Evolutionary conservation across 2,329 filamentous ascomycete genomes (phyloP), one percentile per base, ranked within the genome.

Genomic region (Pezicula radicicola): DNA sequence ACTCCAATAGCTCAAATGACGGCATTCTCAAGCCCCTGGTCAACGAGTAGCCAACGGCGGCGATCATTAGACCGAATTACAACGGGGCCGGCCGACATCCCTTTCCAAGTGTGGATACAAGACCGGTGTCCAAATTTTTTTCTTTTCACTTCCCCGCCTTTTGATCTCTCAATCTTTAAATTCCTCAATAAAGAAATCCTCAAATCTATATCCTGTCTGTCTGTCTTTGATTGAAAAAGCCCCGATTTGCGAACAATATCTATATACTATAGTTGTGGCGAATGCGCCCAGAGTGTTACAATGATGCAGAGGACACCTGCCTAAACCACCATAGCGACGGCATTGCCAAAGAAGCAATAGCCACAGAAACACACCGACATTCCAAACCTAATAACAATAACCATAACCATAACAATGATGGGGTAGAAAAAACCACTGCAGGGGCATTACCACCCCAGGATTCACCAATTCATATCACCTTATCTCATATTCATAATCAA

Each of bases 231-330:
- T 25, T 25, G 4, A 7, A 25, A 25, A 7, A 25, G 6, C 25
- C 25, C 25, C 4, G n/a, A 4, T 19, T 42, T 42, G 40, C 40
- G 30, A 33, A 33, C 30, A 33, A 42, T 16, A 42, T 15, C 4
- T 42, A 25, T 42, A 10, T 18, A 18, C 15, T 8, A 42, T 25
- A 18, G 40, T 16, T 8, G 60, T 48, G 48, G 60, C 60, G 63
- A 63, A 71, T 71, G 69, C 64, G 62, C 55, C 51, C 55, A 50
- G 58, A 48, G 45, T 57, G 53, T 53, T 49, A 52, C 52, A 43
- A 64, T 68, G 43, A 46, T 57, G 69, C 69, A 70, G 69, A 72
- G 69, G 70, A 67, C 65, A 71, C 56, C 69, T 69, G 69, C 69
- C 62, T 68, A 65, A 71, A 70, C 58, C 65, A 71, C 66, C 63